Evolutionary conservation across 129 eudicot species (phyloP).

Genomic region (Cynara cardunculus): DNA sequence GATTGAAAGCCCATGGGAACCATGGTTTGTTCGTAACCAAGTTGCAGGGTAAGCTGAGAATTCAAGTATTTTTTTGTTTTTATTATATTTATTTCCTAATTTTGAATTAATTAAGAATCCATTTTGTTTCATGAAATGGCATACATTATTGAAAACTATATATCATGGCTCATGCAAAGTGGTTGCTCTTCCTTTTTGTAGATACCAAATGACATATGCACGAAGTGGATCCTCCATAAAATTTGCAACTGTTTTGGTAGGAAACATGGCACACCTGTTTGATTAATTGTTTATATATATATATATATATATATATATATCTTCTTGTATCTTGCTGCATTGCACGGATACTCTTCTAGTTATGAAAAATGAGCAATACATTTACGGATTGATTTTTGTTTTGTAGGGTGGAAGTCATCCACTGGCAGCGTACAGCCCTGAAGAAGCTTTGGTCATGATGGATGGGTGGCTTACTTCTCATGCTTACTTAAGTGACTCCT

Average conservation of each 20-base stretch:
- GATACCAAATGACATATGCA: conserved; percentile 11
- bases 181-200: not conserved
- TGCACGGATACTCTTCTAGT: no score
- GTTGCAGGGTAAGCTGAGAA: conserved; percentile 3
- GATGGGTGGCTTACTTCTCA: conserved; percentile 18
- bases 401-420: conserved; percentile 22
- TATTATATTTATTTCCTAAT: not conserved
- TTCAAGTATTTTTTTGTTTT: not conserved
- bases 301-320: no score
- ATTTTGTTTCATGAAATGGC: not conserved
- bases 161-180: not conserved
- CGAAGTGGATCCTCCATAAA: not conserved
- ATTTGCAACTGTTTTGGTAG: conserved; percentile 17
- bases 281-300: not conserved
- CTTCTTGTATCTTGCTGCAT: no score
- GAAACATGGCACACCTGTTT: not conserved
- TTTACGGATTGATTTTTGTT: not conserved
- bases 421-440: conserved; percentile 15
- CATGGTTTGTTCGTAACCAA: not conserved
- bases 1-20: conserved; percentile 8
- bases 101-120: not conserved
- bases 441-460: conserved; percentile 11
- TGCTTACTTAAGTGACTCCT: conserved; percentile 7
- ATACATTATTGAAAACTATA: not conserved
- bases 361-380: no score